phyloP scores from a whole-genome alignment of 164 flowering plant genomes.

The Tetracentron sinense region DNA sequence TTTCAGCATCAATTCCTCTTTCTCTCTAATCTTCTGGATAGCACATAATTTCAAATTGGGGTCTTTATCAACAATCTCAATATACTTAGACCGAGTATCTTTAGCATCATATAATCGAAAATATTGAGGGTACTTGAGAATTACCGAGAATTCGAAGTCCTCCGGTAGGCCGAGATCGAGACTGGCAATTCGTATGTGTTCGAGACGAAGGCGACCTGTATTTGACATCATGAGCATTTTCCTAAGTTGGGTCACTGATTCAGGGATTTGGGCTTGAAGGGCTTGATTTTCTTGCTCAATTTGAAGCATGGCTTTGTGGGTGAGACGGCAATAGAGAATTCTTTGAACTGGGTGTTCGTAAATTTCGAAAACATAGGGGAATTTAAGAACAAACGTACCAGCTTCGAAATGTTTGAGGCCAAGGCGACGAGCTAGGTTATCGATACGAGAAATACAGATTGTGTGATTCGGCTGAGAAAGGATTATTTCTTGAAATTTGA shows the following conservation, averaged over 20 bases:
- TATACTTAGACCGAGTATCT: slow-evolving; percentile 72
- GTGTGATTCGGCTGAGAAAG: slow-evolving; percentile 55
- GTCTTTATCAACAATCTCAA: slow-evolving; percentile 72
- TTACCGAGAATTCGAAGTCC: slow-evolving; percentile 76
- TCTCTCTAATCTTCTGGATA: slow-evolving; percentile 69
- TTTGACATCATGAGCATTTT: slow-evolving; percentile 79
- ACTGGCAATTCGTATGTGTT: slow-evolving; percentile 75
- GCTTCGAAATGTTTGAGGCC: slow-evolving; percentile 77
- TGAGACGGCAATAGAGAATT: slow-evolving; percentile 65
- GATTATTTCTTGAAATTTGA: slow-evolving; percentile 70
- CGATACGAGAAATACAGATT: slow-evolving; percentile 60
- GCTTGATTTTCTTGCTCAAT: slow-evolving; percentile 68
- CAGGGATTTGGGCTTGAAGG: slow-evolving; percentile 52
- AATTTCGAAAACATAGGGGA: slow-evolving; percentile 80
- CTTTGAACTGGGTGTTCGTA: slow-evolving; percentile 94
- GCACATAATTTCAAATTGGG: slow-evolving; percentile 55
- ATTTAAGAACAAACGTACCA: slow-evolving; percentile 82
- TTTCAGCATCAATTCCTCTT: slow-evolving; percentile 73
- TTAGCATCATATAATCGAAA: slow-evolving; percentile 69
- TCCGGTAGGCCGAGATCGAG: slow-evolving; percentile 83
- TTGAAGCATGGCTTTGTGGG: slow-evolving; percentile 57
- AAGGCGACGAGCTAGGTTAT: slow-evolving; percentile 62
- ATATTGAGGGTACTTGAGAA: slow-evolving; percentile 58
- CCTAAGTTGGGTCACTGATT: slow-evolving; percentile 59
- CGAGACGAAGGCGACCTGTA: slow-evolving; percentile 60